These are phyloP conservation scores for Lentinus brumalis DNA, from an alignment of 768 basidiomycete species.

Conservation along the genomic window DNA sequence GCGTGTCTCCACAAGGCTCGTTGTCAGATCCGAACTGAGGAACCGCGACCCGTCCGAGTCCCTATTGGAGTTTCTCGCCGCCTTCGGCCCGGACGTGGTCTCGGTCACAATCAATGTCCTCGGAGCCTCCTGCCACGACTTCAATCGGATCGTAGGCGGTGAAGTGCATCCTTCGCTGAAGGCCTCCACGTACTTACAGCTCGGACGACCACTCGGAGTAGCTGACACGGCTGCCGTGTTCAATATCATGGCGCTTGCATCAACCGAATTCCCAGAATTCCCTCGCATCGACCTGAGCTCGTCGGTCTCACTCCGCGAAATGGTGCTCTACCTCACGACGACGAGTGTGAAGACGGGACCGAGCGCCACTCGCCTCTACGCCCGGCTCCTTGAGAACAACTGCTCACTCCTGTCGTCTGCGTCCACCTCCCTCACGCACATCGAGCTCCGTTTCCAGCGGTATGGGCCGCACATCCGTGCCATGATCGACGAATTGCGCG, in stretches of 20 bases:
- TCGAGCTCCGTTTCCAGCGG: neutral
- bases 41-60: no score
- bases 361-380: neutral
- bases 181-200: no score
- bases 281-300: neutral
- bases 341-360: neutral
- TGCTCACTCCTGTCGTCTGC: neutral
- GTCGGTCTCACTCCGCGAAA: neutral
- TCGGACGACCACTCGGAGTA: neutral
- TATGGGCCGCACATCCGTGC: neutral
- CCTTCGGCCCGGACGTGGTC: no score
- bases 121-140: no score
- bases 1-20: no score
- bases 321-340: neutral
- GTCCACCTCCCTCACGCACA: neutral
- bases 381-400: neutral
- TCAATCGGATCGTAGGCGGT: no score
- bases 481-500: neutral
- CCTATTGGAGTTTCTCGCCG: no score
- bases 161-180: no score
- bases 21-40: no score
- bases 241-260: neutral
- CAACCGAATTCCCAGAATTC: neutral
- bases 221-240: neutral
- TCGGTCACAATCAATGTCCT: no score